Percentiles rank a stretch among this genome's conserved stretches.
phyloP scores from a whole-genome alignment of 768 basidiomycete genomes.

The Naganishia vishniacii region DNA sequence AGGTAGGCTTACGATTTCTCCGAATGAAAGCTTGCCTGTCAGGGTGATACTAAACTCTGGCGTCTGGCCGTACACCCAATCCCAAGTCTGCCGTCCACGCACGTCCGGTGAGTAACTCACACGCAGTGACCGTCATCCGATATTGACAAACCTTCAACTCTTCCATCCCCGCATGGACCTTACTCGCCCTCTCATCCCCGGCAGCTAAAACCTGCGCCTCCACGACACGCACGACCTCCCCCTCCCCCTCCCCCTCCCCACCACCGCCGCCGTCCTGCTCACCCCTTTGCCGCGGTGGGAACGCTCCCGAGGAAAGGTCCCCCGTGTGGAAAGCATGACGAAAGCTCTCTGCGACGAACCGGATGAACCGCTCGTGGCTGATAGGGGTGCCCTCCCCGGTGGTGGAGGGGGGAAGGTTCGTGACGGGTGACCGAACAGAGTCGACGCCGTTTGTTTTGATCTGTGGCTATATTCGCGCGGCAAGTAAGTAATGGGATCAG shows the following conservation, averaged over 20 bases:
- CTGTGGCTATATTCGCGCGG: slow-evolving; percentile 54
- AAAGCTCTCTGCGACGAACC: slow-evolving; percentile 56
- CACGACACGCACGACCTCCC: slow-evolving; percentile 25
- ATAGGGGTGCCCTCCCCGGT: no score
- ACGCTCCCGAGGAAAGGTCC: not conserved
- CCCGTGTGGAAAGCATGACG: slow-evolving; percentile 2
- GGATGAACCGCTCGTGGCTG: slow-evolving; percentile 66
- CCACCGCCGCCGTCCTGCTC: no score
- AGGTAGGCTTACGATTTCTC: slow-evolving; percentile 49
- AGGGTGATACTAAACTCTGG: slow-evolving; percentile 78
- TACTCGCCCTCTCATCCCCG: slow-evolving; percentile 39
- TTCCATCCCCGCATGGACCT: slow-evolving; percentile 63
- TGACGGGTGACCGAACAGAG: slow-evolving; percentile 87
- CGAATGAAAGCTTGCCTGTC: slow-evolving; percentile 50
- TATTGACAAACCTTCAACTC: slow-evolving; percentile 63
- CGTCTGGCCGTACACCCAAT: slow-evolving; percentile 88
- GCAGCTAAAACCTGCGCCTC: slow-evolving; percentile 51
- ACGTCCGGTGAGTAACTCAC: not conserved
- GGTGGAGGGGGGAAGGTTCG: slow-evolving; percentile 62
- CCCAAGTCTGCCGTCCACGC: slow-evolving; percentile 78
- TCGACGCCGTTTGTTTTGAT: slow-evolving; percentile 80
- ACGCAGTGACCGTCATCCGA: not conserved
- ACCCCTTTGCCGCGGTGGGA: no score
- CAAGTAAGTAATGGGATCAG: not conserved
- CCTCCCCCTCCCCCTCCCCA: no score